phyloP scores from a whole-genome alignment of 2,329 filamentous ascomycete genomes.

The Exophiala spinifera region DNA sequence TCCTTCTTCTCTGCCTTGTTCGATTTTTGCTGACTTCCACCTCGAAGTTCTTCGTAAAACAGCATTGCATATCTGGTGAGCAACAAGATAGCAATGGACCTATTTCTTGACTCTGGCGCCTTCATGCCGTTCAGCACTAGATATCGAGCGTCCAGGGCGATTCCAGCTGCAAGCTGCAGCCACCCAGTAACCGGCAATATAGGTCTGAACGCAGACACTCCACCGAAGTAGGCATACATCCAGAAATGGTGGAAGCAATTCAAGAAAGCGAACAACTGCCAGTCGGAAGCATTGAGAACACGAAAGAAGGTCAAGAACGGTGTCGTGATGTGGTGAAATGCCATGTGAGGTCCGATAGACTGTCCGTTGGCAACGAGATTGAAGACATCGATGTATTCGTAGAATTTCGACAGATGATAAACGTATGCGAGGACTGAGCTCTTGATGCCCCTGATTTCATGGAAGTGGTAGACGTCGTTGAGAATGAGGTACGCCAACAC shows the following conservation, averaged over 20 bases:
- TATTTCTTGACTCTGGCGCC: slow-evolving; percentile 10
- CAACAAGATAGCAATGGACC: slow-evolving; percentile 10
- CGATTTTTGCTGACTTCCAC: slow-evolving; percentile 4
- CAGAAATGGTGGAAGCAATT: slow-evolving; percentile 33
- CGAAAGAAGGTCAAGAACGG: slow-evolving; percentile 33
- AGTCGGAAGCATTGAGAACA: slow-evolving; percentile 27
- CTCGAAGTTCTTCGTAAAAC: slow-evolving; percentile 13
- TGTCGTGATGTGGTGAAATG: slow-evolving; percentile 34
- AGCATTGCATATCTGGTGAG: slow-evolving; percentile 18
- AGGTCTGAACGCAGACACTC: slow-evolving; percentile 21
- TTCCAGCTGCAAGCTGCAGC: slow-evolving; percentile 26
- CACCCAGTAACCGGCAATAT: slow-evolving; percentile 27
- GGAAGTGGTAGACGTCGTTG: slow-evolving; percentile 12
- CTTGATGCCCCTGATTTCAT: not conserved
- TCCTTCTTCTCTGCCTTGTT: slow-evolving; percentile 3
- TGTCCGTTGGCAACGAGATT: slow-evolving; percentile 32
- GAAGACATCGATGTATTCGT: slow-evolving; percentile 35
- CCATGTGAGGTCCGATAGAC: slow-evolving; percentile 31
- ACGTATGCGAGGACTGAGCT: slow-evolving; percentile 20
- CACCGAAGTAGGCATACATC: slow-evolving; percentile 36
- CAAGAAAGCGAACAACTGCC: slow-evolving; percentile 31
- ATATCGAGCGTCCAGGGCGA: slow-evolving; percentile 22
- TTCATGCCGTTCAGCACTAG: slow-evolving; percentile 2
- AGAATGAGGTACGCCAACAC: slow-evolving; percentile 12
- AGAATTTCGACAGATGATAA: slow-evolving; percentile 34